Percentiles rank a stretch among this genome's conserved stretches.
Conservation (phyloP, 2,329 filamentous ascomycete species). For the Diaporthe capsici region DNA sequence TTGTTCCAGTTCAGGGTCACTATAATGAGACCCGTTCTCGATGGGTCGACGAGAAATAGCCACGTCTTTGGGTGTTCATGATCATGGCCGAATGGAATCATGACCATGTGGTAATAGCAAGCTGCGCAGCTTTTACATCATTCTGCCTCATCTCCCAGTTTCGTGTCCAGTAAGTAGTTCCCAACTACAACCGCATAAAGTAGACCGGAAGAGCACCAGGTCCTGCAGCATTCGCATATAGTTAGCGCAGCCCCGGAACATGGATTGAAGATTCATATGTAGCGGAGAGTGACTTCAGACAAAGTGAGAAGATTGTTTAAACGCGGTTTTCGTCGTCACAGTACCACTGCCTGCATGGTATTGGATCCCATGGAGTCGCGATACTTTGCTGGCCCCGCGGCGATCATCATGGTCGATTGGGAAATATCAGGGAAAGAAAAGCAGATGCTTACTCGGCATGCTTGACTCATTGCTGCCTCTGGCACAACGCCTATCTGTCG, state of each 20-base stretch:
- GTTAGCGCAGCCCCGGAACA: background rate
- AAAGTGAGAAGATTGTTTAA: constrained; percentile 55
- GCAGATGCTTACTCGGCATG: background rate
- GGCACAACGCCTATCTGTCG: no score
- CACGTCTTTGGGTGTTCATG: background rate
- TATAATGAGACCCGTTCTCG: no score
- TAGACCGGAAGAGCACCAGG: no score
- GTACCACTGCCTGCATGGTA: constrained; percentile 43
- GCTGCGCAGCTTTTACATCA: no score
- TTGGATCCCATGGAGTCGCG: constrained; percentile 47
- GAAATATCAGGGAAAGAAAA: no score
- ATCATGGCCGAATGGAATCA: background rate
- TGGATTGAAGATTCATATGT: no score
- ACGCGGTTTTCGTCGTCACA: constrained; percentile 67
- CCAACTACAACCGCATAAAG: no score
- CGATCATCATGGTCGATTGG: constrained; percentile 52
- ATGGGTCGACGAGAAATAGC: no score
- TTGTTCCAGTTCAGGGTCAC: background rate
- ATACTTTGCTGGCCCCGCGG: constrained; percentile 56
- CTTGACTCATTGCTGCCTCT: fast-evolving
- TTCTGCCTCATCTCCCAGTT: no score
- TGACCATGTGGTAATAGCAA: background rate
- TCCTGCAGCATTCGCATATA: background rate
- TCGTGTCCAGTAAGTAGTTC: no score
- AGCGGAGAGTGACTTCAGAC: constrained; percentile 41